phyloP scores from a whole-genome alignment of 148 eudicot genomes.

The Rhododendron simsii region DNA sequence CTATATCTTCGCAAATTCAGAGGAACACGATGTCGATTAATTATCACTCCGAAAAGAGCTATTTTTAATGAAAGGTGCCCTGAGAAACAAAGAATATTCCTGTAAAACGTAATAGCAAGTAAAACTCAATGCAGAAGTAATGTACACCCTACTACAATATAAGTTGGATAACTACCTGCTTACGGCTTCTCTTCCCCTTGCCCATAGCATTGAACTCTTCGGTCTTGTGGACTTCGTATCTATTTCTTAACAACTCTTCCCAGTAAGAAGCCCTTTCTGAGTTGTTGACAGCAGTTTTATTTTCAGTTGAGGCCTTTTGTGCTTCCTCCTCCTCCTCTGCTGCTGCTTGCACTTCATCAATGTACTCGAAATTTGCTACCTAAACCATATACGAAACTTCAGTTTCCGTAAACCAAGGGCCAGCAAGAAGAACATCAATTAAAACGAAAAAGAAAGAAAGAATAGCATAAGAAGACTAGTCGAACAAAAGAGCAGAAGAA shows the following conservation, averaged over 20 bases:
- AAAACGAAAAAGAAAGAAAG: not conserved
- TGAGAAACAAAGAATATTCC: not conserved
- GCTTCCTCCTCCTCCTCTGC: constrained; percentile 69
- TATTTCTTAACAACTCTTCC: constrained; percentile 84
- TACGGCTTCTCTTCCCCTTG: constrained; percentile 95
- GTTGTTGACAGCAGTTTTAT: constrained; percentile 40
- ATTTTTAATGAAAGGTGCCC: not conserved
- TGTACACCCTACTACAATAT: not conserved
- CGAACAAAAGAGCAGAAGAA: not conserved
- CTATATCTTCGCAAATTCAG: not conserved
- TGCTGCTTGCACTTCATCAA: constrained; percentile 70
- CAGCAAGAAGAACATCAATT: not conserved
- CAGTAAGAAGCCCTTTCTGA: constrained; percentile 68
- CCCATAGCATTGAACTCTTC: constrained; percentile 91
- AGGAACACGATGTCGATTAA: not conserved
- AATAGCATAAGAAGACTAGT: not conserved
- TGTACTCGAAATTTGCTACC: constrained; percentile 96
- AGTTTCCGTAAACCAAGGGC: constrained; percentile 3
- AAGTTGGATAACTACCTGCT: constrained; percentile 51
- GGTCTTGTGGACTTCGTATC: constrained; percentile 72
- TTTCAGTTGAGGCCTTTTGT: constrained; percentile 43
- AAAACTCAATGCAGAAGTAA: not conserved
- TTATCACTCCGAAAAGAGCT: not conserved
- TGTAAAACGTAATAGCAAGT: not conserved
- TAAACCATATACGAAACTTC: constrained; percentile 19